Base-by-base conservation (phyloP, 1,284 basidiomycete species). In the Earliella scabrosa region DNA sequence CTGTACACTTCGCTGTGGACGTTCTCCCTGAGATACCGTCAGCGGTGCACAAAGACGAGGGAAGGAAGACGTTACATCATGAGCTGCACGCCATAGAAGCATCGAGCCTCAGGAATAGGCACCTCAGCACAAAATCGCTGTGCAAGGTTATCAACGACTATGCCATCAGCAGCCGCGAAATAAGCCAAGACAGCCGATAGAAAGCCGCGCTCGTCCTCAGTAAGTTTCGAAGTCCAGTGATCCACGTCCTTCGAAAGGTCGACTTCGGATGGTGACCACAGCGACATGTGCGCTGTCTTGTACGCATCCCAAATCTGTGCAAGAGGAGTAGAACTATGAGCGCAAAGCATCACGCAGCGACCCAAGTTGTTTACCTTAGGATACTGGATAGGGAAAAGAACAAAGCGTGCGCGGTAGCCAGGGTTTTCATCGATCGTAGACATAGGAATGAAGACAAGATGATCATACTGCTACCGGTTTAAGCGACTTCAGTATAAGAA, bases 61-160 rank as follows among this genome's bases (percentile, higher is more conserved):
- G n/a, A n/a, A n/a, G n/a, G n/a, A n/a, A n/a, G n/a, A n/a, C n/a
- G n/a, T 18, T 14, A 50, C 85, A 89, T 90, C 87, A 89, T 89
- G 74, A 90, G 88, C 71, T 90, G 87, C 79, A 89, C 90, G 54
- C 87, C 88, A 73, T 90, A 90, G 77, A 90, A 90, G 72, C 85
- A 88, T 55, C 88, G 83, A 40, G 87, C 88, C 75, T 90, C 88
- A 54, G 87, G 85, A 31, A 79, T 81, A 72, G 90, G 86, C 8
- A 90, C 87, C 69, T 90, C 88, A 54, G 78, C 76, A 53, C 82
- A 85, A 76, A 88, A 90, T 52, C 88, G 82, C 77, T 89, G 87
- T 60, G 90, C 81, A 11, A 90, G 77, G 77, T 90, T 90, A 73
- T 90, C 88, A 75, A 90, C 90, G 70, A 90, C 87, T 63, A 90